Conservation (phyloP, 805 yeast genomes). For the Wickerhamiella occidentalis region DNA sequence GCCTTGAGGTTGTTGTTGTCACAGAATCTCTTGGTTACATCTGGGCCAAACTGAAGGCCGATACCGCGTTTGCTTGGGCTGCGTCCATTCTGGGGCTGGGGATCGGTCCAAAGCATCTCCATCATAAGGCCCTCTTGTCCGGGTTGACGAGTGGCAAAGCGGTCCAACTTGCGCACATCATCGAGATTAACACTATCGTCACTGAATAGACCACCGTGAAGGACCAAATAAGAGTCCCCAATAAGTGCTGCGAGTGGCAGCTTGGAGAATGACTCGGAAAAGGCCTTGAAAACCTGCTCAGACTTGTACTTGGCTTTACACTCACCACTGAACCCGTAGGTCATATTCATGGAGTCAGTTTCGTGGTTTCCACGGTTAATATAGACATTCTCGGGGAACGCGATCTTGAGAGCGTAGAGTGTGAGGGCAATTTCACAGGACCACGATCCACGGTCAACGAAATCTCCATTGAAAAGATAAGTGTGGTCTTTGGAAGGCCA, state of each 20-base stretch:
- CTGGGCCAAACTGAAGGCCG: constrained; percentile 95
- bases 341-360: constrained; percentile 90
- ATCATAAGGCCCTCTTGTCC: constrained; percentile 85
- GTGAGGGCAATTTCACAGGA: constrained; percentile 88
- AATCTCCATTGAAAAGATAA: constrained; percentile 90
- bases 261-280: constrained; percentile 72
- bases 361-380: constrained; percentile 95
- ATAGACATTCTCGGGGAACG: constrained; percentile 57
- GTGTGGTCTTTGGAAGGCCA: constrained; percentile 52
- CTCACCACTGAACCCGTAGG: constrained; percentile 94
- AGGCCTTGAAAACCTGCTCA: constrained; percentile 65
- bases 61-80: constrained; percentile 88
- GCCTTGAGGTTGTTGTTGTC: constrained; percentile 58
- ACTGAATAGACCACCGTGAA: constrained; percentile 94
- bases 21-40: constrained; percentile 72
- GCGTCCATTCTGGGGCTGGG: constrained; percentile 66
- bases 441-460: constrained; percentile 98
- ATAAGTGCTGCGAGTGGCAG: constrained; percentile 79
- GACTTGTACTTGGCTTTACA: constrained; percentile 74
- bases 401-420: constrained; percentile 61
- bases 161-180: constrained; percentile 59
- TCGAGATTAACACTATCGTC: constrained; percentile 57
- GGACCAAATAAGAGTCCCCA: constrained; percentile 65
- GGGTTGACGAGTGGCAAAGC: constrained; percentile 64
- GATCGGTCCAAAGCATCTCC: constrained; percentile 97